phyloP scores from a whole-genome alignment of 2,329 filamentous ascomycete genomes.

The Immersiporthe knoxdaviesiana region DNA sequence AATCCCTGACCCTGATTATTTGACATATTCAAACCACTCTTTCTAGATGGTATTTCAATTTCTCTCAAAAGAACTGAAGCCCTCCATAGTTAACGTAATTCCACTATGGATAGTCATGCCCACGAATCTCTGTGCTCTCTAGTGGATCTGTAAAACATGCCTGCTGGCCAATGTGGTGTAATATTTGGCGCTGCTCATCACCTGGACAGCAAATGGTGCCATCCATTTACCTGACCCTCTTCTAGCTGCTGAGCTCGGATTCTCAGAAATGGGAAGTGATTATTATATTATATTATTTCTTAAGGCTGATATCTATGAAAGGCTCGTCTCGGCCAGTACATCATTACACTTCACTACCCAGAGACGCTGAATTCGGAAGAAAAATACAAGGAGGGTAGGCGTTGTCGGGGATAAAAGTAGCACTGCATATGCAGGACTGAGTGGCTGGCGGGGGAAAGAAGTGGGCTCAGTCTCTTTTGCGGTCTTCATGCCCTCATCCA shows the following conservation, averaged over 20 bases:
- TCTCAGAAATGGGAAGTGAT: too few relatives aligned
- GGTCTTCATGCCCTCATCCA: neutral
- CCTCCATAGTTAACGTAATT: too few relatives aligned
- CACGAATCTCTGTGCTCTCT: neutral
- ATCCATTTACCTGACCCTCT: neutral
- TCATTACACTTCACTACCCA: too few relatives aligned
- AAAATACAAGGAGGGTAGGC: neutral
- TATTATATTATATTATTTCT: neutral
- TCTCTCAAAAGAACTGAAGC: too few relatives aligned
- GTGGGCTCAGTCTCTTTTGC: neutral
- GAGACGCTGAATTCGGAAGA: neutral
- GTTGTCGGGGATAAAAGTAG: neutral
- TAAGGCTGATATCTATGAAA: neutral
- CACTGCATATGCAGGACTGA: neutral
- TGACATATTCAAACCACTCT: too few relatives aligned
- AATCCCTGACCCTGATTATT: too few relatives aligned
- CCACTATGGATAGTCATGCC: neutral
- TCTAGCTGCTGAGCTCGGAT: neutral
- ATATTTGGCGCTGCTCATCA: slow-evolving; percentile 1
- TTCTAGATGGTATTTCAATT: too few relatives aligned
- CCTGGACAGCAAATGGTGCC: slow-evolving; percentile 1
- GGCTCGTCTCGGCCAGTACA: too few relatives aligned
- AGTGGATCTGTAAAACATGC: neutral
- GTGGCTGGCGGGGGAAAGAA: neutral
- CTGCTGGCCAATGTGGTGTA: neutral